phyloP scores from a whole-genome alignment of 1,139 yeast species.

The Sugiyamaella paludigena region DNA sequence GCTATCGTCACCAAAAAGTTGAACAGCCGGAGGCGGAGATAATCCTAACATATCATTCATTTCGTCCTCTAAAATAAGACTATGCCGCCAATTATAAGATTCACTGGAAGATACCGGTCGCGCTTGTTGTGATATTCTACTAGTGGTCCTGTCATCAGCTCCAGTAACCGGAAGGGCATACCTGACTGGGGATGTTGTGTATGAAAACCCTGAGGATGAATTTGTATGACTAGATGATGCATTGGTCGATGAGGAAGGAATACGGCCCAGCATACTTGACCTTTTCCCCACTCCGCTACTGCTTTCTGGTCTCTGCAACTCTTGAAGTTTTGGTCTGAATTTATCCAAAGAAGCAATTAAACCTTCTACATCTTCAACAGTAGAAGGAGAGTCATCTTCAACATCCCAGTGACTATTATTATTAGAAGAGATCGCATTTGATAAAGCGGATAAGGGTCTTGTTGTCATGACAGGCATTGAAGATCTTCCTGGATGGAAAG shows the following conservation, averaged over 20 bases:
- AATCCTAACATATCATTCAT: constrained; percentile 16
- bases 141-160: background rate
- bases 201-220: constrained; percentile 7
- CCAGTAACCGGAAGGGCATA: background rate
- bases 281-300: background rate
- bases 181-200: constrained; percentile 2
- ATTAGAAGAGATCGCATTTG: too few relatives aligned
- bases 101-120: background rate
- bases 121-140: background rate
- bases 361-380: constrained; percentile 15
- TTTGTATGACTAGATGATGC: constrained; percentile 3
- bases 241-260: constrained; percentile 4
- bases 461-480: constrained; percentile 7
- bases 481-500: background rate
- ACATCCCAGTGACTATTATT: constrained; percentile 18
- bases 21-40: constrained; percentile 16
- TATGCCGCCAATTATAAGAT: constrained; percentile 18
- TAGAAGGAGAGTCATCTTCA: constrained; percentile 14
- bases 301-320: background rate
- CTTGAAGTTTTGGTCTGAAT: constrained; percentile 19
- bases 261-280: constrained; percentile 9
- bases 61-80: constrained; percentile 16
- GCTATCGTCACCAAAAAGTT: constrained; percentile 1
- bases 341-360: constrained; percentile 20
- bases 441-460: background rate